Percentiles rank a stretch among this genome's conserved stretches.
phyloP scores from a whole-genome alignment of 305 asterid species.

The Solanum hybrid region DNA sequence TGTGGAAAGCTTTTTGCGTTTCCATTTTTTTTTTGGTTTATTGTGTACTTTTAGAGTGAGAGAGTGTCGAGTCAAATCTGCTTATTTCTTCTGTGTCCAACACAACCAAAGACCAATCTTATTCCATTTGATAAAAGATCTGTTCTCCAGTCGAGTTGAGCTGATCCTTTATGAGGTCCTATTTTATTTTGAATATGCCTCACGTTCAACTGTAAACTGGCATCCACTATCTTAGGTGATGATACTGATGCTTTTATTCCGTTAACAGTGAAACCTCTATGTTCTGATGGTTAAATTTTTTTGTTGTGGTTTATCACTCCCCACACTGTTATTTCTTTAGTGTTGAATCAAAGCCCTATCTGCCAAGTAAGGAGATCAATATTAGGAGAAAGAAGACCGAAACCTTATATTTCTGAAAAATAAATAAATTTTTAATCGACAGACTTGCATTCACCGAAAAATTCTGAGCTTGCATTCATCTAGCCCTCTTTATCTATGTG shows the following conservation, averaged over 20 bases:
- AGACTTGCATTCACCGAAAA: background rate
- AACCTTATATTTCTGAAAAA: background rate
- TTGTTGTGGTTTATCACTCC: background rate
- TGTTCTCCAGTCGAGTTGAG: background rate
- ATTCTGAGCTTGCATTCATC: background rate
- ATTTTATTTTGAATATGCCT: background rate
- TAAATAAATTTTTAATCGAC: background rate
- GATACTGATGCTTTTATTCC: background rate
- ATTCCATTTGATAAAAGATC: background rate
- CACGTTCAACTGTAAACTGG: background rate
- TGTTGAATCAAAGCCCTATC: background rate
- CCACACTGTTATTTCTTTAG: background rate
- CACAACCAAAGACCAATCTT: background rate
- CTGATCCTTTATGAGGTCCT: background rate
- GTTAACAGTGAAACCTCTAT: background rate
- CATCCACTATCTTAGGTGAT: background rate
- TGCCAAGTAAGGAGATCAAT: background rate
- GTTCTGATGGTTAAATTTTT: background rate
- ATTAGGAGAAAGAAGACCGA: background rate
- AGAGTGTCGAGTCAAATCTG: background rate
- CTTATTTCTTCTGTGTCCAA: background rate
- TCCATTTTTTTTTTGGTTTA: background rate
- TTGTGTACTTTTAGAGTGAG: background rate
- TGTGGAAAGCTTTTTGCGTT: background rate
- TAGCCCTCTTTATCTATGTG: background rate